Base-by-base conservation (phyloP, 768 basidiomycete genomes). In the Russula foetens region DNA sequence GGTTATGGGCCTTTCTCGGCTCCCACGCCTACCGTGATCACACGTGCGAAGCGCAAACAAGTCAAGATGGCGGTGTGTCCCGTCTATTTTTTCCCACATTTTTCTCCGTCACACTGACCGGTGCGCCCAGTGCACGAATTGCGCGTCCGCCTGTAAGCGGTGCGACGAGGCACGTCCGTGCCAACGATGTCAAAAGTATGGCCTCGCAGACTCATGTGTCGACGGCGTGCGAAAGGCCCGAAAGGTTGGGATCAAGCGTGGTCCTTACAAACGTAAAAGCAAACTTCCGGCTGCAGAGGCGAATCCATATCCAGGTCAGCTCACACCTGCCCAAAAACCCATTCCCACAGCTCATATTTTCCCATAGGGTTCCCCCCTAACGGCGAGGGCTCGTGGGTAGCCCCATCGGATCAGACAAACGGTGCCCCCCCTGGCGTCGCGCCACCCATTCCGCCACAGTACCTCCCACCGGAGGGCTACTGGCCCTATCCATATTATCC, bases 161-260 rank as follows among this genome's bases (percentile, higher is more conserved):
- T 82, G 81, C 52, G 81, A 82, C 64, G 81, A 83, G 38, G 71
- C 73, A 6, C 80, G 84, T 46, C 84, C 84, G 2, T 86, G 84
- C 70, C 79, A 81, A 56, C 78, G 84, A 29, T 86, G 84, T 64
- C 68, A 79, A 61, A 85, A 84, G 69, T 85, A 85, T 66, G 83
- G 82, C 3, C 75, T 84, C 35, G 76, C 77, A 14, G 75, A 79
- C 28, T 71, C 75, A n/a, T 86, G 84, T 64, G 64, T 77, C 2
- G 84, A 86, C 64, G 83, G 84, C 1, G 73, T 78, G 19, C 74
- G 85, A 62, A 86, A 86, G 68, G 84, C 85, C 69, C 77, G 85
- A 58, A 83, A 84, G 67, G 81, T 80, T 51, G 81, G 81, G 28
- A 74, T 82, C 61, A 82, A 82, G 67, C 78, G 81, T 21, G 81